A percentile compares a stretch with the other conserved stretches of the same genome.
phyloP scores from a whole-genome alignment of 208 protist species.

The Trypanosoma avium region DNA sequence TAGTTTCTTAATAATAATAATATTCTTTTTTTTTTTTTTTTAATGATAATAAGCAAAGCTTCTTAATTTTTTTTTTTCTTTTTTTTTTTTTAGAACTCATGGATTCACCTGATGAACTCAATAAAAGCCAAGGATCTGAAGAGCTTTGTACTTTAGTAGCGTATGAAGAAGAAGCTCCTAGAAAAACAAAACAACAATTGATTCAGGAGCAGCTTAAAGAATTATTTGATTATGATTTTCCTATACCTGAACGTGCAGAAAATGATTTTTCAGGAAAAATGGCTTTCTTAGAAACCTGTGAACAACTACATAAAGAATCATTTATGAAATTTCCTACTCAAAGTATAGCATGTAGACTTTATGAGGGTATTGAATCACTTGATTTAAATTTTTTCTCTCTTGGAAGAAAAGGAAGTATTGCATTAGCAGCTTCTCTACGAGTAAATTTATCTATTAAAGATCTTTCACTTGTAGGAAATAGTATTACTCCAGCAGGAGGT shows the following conservation, averaged over 20 bases:
- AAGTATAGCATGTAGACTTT: conserved; percentile 60
- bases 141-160: conserved; percentile 41
- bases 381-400: conserved; percentile 76
- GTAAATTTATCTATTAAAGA: conserved; percentile 61
- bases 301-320: conserved; percentile 43
- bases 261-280: conserved; percentile 63
- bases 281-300: conserved; percentile 62
- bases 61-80: conserved; percentile 6
- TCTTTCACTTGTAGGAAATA: conserved; percentile 77
- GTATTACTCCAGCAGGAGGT: conserved; percentile 65
- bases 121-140: conserved; percentile 6
- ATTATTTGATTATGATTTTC: conserved; percentile 58
- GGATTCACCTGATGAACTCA: background rate
- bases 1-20: background rate
- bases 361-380: conserved; percentile 49
- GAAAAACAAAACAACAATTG: conserved; percentile 68
- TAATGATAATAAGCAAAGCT: too few relatives aligned
- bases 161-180: conserved; percentile 63
- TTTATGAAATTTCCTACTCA: conserved; percentile 81
- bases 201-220: conserved; percentile 55
- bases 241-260: conserved; percentile 49
- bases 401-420: conserved; percentile 63
- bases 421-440: conserved; percentile 68
- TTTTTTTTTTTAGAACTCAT: conserved; percentile 12
- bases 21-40: conserved; percentile 3